These are phyloP conservation scores for Ophiostoma tasmaniense DNA, from an alignment of 2,329 filamentous ascomycete species.

Conservation along the genomic window DNA sequence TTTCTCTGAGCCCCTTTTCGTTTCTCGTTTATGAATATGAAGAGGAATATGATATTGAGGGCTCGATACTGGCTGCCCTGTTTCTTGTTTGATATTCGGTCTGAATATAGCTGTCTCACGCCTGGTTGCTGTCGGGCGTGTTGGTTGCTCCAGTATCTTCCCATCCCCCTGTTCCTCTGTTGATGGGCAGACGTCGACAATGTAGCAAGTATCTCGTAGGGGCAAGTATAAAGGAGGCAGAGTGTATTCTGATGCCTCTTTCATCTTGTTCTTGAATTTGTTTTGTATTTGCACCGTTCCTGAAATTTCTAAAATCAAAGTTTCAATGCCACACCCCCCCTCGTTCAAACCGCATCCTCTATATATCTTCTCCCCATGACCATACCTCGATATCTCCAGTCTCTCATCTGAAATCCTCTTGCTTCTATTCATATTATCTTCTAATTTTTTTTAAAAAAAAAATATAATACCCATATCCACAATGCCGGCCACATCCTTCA, in stretches of 20 bases:
- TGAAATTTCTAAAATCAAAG: background rate
- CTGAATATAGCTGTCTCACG: background rate
- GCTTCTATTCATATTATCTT: background rate
- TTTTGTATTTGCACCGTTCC: background rate
- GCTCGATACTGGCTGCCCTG: background rate
- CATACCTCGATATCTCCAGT: background rate
- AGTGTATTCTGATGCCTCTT: background rate
- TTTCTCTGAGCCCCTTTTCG: background rate
- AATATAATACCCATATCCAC: background rate
- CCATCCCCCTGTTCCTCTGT: background rate
- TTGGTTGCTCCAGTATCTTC: background rate
- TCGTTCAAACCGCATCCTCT: constrained; percentile 5
- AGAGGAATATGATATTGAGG: background rate
- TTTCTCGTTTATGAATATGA: background rate
- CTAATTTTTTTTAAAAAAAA: too few species aligned
- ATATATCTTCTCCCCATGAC: background rate
- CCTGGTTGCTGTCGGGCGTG: background rate
- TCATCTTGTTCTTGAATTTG: background rate
- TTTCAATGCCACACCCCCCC: constrained; percentile 6
- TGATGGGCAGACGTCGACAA: background rate
- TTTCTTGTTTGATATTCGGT: background rate
- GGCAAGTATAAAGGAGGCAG: background rate
- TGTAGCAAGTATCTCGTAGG: background rate
- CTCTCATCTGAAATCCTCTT: background rate
- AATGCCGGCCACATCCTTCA: constrained; percentile 10